Base-by-base conservation (phyloP, 306 rosid species). In the Phaseolus lunatus region DNA sequence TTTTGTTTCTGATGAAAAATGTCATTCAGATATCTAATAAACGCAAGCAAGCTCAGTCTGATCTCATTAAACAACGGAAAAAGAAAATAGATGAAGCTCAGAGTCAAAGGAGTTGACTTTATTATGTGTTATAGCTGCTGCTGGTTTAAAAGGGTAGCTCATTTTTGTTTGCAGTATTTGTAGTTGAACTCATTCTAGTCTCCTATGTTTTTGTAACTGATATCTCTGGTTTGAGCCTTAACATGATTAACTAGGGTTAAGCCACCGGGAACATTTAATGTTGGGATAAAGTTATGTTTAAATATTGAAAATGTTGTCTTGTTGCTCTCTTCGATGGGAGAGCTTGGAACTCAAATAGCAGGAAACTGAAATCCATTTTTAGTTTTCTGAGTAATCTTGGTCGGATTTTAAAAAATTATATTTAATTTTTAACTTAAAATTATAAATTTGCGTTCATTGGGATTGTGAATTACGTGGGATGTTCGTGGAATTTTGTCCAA, bases 21-120 rank as follows among this genome's bases (percentile, higher is more conserved):
- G 22, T 72, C 22, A 31, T 35, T 67, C 93, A 95, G 99, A 90
- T 66, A 33, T 84, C 92, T 63, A 88, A 85, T 53, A 31, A 81
- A 44, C 87, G 85, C 66, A 95, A 92, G 92, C 83, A 58, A 82
- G 85, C 54, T 22, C n/a, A 82, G 2, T 4, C 44, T 62, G 87
- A 84, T 74, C 58, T 64, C 26, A 77, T 92, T n/a, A 81, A 68
- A 80, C 83, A 86, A 70, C 81, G 99, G 83, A 92, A 85, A 86
- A 87, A 75, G 86, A 89, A 86, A 49, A 74, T 88, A 49, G 84
- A 83, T n/a, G 92, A 76, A 81, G 84, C 90, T 65, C 35, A 82
- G 72, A 67, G 82, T 62, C 44, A 49, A 78, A 81, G 72, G 43
- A 54, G 50, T 70, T 83, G 69, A 82, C 44, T 77, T 18, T 35